Evolutionary conservation across 2,329 filamentous ascomycete species (phyloP), one percentile per base, ranked within the genome.

Genomic region (Furcasterigmium sp.): DNA sequence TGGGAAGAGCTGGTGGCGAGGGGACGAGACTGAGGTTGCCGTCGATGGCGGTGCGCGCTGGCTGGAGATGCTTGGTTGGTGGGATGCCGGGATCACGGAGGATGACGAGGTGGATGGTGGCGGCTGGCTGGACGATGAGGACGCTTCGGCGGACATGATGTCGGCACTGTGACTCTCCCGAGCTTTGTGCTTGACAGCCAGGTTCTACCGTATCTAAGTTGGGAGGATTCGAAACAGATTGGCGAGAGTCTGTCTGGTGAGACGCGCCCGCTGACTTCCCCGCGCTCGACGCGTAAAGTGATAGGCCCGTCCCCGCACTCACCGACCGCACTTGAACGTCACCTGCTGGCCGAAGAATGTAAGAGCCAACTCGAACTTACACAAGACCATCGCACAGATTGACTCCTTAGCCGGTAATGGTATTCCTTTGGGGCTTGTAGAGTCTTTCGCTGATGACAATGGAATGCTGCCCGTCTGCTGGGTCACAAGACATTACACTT

Each of bases 11-110:
- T 26, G 26, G 26, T 28, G 29, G 39, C 6, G 40, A 30, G 45
- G 42, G 21, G 45, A 43, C 35, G 20, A 50, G 32, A 49, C 34
- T n/a, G 46, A 49, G 15, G 48, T 46, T 18, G 45, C 40, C 20
- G 46, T 37, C 25, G 48, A 50, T 4, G 38, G 43, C 8, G 44
- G 25, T n/a, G 35, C 34, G 10, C 42, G 38, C n/a, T 41, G 39
- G 30, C 43, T 50, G n/a, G 46, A 48, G 30, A 41, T n/a, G 39
- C 46, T 50, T 19, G 26, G 41, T 17, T 46, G 39, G 23, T 39
- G 9, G n/a, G 40, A 46, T 18, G 44, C 29, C 8, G 46, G 28
- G 10, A 36, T 11, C 5, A 35, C 32, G 5, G 23, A 26, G 23
- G 23, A 26, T 4, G 32, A 35, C n/a, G 32, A 35, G 5, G 15